Evolutionary conservation across 371 early-diverging fungal genomes (phyloP), one percentile per base, ranked within the genome.

Genomic region (Umbelopsis sp.): DNA sequence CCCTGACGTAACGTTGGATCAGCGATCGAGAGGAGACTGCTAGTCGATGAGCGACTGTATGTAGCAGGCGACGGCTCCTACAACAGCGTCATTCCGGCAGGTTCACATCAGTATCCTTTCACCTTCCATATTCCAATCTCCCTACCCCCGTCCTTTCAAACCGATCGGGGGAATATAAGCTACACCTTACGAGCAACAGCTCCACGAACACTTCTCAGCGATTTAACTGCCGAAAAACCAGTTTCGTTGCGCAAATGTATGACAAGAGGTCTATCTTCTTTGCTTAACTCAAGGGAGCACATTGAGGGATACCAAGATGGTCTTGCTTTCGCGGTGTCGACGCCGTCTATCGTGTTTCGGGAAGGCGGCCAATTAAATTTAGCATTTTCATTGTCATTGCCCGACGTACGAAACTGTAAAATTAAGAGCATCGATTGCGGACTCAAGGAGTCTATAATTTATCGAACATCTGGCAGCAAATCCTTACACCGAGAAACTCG

Each of bases 391-490:
- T 29, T 57, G 6, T 24, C 29, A 6, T 35, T 57, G 18, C 18
- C 29, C 16, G 57, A 57, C 18, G 57, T 16, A 1, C 35, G 11
- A 12, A 35, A 35, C 35, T 29, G 35, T 7, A 24, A 57, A 18
- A 57, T 57, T 5, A 18, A 24, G n/a, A 57, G 57, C 37, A 57
- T 57, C 22, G 11, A 18, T 32, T 57, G 57, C 29, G 57, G 57
- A 6, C 35, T 57, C 16, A 57, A 57, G 29, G 57, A 57, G 14
- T 25, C 29, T 29, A 35, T 57, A 37, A 16, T 35, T 16, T 57
- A 57, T 35, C 29, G 57, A 35, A 57, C 57, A 18, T 57, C 57
- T 16, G 57, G 57, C 9, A 57, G 35, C 35, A 37, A 57, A 29
- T 57, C 57, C 1, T 35, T 57, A 16, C 57, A 57, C 18, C 32